Evolutionary conservation across 2,329 filamentous ascomycete species (phyloP).

Genomic region (Monosporascus sp.): DNA sequence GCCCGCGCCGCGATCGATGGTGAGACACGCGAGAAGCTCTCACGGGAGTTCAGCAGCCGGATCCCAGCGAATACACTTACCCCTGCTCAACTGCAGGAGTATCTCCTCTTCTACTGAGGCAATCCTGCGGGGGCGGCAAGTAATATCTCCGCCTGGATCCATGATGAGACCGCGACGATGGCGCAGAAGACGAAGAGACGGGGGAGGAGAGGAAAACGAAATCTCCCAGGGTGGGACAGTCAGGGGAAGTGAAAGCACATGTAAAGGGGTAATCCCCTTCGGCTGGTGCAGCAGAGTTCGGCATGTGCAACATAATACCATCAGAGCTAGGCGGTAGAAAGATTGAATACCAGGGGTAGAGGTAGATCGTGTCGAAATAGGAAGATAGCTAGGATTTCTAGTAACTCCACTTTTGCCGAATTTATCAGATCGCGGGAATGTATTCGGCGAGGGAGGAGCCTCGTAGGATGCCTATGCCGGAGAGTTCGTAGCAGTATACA

Average conservation of each 20-base stretch:
- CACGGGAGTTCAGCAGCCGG: not conserved
- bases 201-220: not conserved
- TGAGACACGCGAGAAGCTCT: not conserved
- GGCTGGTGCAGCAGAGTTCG: no score
- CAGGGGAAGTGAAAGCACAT: not conserved
- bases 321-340: no score
- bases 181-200: not conserved
- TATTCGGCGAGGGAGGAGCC: no score
- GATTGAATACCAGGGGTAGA: no score
- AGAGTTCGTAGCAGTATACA: no score
- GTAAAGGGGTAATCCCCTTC: not conserved
- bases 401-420: no score
- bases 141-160: not conserved
- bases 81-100: not conserved
- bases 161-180: not conserved
- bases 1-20: not conserved
- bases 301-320: no score
- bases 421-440: no score
- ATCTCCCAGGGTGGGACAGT: not conserved
- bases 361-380: no score
- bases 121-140: not conserved
- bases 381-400: no score
- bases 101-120: not conserved
- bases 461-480: no score
- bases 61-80: not conserved